Evolutionary conservation across 768 basidiomycete species (phyloP).

Genomic region (Lentinula sp.): DNA sequence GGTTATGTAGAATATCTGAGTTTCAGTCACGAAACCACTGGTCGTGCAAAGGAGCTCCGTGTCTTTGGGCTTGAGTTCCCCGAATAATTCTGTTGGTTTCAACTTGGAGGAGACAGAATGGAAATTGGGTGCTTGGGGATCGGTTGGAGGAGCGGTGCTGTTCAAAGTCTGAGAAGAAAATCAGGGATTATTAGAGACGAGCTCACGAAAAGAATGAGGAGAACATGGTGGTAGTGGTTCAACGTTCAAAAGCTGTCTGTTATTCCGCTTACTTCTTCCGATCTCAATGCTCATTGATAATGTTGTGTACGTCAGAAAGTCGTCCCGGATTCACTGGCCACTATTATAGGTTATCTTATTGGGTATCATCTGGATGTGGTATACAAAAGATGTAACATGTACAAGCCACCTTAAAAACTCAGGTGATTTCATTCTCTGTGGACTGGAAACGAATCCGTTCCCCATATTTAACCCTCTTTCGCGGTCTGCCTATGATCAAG

Average conservation of each 20-base stretch:
- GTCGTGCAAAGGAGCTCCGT: conserved; percentile 73
- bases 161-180: neutral
- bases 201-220: conserved; percentile 73
- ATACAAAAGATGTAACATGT: neutral
- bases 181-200: conserved; percentile 13
- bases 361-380: neutral
- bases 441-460: neutral
- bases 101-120: conserved; percentile 69
- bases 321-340: too few species aligned
- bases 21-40: conserved; percentile 85
- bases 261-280: neutral
- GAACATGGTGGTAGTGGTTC: conserved; percentile 50
- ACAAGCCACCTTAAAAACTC: neutral
- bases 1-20: conserved; percentile 81
- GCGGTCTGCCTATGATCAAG: neutral
- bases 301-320: neutral
- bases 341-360: too few species aligned
- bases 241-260: neutral
- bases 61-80: conserved; percentile 71
- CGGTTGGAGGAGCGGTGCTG: conserved; percentile 51
- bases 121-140: conserved; percentile 72
- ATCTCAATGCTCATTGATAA: neutral
- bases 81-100: conserved; percentile 54
- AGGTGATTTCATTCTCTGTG: neutral
- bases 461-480: neutral